phyloP scores from a whole-genome alignment of 2,329 filamentous ascomycete species.

The Penicillium sp. region DNA sequence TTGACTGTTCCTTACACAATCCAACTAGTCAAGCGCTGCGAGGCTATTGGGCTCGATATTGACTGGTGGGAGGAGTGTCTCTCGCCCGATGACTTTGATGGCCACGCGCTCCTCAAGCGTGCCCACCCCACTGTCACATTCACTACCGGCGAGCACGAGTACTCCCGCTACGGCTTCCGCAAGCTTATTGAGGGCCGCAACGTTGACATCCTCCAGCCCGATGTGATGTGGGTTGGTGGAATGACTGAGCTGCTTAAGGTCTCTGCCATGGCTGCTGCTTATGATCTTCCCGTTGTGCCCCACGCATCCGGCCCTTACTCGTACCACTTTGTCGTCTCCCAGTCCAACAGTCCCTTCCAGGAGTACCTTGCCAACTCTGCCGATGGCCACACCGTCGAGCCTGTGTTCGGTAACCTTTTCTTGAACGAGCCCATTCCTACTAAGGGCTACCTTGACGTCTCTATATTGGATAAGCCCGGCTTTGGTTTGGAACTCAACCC shows the following conservation, averaged over 20 bases:
- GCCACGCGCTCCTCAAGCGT: conserved; percentile 84
- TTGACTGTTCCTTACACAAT: conserved; percentile 92
- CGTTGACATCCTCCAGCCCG: conserved; percentile 89
- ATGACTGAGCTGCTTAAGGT: conserved; percentile 90
- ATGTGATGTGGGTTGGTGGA: conserved; percentile 96
- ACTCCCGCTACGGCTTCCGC: conserved; percentile 89
- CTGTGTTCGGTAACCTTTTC: conserved; percentile 90
- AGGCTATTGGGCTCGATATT: conserved; percentile 77
- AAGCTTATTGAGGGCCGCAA: conserved; percentile 90
- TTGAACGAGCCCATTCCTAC: conserved; percentile 84
- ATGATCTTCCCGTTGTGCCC: conserved; percentile 93
- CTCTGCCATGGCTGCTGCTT: conserved; percentile 82
- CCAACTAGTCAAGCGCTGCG: conserved; percentile 78
- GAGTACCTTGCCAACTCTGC: conserved; percentile 93
- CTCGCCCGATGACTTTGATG: conserved; percentile 87
- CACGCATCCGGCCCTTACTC: conserved; percentile 92
- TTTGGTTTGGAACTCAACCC: conserved; percentile 89
- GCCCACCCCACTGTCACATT: conserved; percentile 90
- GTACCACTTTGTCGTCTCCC: conserved; percentile 93
- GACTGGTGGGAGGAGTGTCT: conserved; percentile 98
- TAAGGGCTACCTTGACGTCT: conserved; percentile 76
- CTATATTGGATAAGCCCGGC: conserved; percentile 81
- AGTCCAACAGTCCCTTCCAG: conserved; percentile 91
- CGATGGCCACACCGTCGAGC: conserved; percentile 83
- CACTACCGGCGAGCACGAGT: conserved; percentile 95